These are phyloP conservation scores for Arthrobotrys musiformis DNA, from an alignment of 2,329 filamentous ascomycete genomes.

Conservation along the genomic window DNA sequence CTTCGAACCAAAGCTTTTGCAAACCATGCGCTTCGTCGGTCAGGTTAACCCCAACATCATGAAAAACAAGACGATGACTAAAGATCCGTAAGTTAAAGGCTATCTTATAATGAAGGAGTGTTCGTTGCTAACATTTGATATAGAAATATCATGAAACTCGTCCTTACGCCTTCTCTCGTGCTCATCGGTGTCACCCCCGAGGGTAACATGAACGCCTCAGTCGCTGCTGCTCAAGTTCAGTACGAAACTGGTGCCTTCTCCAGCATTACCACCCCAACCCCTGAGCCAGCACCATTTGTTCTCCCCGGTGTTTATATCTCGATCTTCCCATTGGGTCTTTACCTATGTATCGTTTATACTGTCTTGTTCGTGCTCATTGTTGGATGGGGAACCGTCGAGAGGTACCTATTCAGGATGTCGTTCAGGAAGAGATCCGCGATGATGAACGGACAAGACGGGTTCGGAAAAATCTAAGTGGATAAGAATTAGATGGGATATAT, in stretches of 20 bases:
- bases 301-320: slow-evolving; percentile 75
- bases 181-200: slow-evolving; percentile 70
- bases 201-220: slow-evolving; percentile 71
- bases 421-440: slow-evolving; percentile 68
- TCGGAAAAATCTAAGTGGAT: slow-evolving; percentile 45
- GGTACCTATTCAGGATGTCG: slow-evolving; percentile 74
- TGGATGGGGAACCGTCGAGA: slow-evolving; percentile 73
- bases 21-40: slow-evolving; percentile 75
- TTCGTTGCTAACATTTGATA: not conserved
- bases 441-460: slow-evolving; percentile 25
- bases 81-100: slow-evolving; percentile 49
- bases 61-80: slow-evolving; percentile 60
- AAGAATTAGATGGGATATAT: slow-evolving; percentile 47
- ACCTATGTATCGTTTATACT: slow-evolving; percentile 74
- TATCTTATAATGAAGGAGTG: not conserved
- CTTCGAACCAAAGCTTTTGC: slow-evolving; percentile 63
- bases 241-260: slow-evolving; percentile 79
- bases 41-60: slow-evolving; percentile 72
- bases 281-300: slow-evolving; percentile 70
- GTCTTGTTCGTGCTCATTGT: slow-evolving; percentile 69
- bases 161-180: slow-evolving; percentile 74
- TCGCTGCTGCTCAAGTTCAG: slow-evolving; percentile 76
- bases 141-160: slow-evolving; percentile 48
- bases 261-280: slow-evolving; percentile 64
- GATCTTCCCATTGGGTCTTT: slow-evolving; percentile 76